These are phyloP conservation scores for Starmerella stellata DNA, from an alignment of 805 yeast genomes.

Conservation along the genomic window DNA sequence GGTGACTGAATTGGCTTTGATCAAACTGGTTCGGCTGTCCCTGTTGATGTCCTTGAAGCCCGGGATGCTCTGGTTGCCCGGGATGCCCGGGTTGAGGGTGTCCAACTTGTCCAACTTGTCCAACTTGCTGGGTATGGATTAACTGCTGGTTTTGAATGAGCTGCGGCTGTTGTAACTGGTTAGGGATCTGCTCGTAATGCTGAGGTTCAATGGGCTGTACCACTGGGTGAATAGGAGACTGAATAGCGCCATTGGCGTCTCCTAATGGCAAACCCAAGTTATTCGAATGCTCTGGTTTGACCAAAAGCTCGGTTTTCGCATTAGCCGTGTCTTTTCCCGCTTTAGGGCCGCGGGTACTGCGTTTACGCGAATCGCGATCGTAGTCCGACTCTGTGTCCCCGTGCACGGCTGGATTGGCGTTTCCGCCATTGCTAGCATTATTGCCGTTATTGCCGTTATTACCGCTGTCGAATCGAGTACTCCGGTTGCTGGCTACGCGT, in stretches of 20 bases:
- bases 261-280: no score
- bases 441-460: no score
- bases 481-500: slow-evolving; percentile 3
- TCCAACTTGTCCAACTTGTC: no score
- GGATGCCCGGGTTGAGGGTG: no score
- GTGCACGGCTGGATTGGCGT: no score
- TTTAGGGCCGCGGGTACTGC: background rate
- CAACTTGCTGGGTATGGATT: no score
- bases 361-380: slow-evolving; percentile 2
- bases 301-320: background rate
- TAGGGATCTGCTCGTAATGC: background rate
- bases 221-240: background rate
- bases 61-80: no score
- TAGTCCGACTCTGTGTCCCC: slow-evolving; percentile 11
- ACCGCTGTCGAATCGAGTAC: background rate
- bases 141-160: background rate
- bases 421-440: no score
- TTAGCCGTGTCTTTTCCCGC: no score
- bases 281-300: background rate
- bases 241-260: no score
- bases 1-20: background rate
- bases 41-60: no score
- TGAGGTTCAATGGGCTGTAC: background rate
- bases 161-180: background rate
- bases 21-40: no score